Evolutionary conservation across 192 early-diverging fungal genomes (phyloP), one percentile per base, ranked within the genome.

Genomic region (Tieghemiomyces parasiticus): DNA sequence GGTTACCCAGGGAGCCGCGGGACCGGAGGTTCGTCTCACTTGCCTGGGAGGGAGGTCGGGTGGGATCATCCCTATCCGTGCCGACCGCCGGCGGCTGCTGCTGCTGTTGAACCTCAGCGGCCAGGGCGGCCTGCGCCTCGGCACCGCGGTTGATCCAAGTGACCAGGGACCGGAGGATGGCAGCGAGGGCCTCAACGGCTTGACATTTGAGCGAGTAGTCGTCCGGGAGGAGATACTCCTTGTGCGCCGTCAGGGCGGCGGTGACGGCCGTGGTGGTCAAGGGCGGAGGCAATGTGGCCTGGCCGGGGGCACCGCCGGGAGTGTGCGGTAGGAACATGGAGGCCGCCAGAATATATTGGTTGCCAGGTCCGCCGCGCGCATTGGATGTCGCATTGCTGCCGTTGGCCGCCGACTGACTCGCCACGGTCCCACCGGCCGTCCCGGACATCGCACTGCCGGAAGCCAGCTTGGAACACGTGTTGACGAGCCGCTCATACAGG

Each of bases 401-500:
- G 13, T 20, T 28, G 2, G 24, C 30, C 30, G 22, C 50, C 24
- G 26, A 24, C 2, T 24, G 14, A 19, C n/a, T n/a, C 3, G 32
- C n/a, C 33, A 34, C 24, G 22, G 34, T 20, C 33, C 30, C 33
- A 3, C 33, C n/a, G 35, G 19, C 33, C 2, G 20, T 30, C 28
- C 32, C 20, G 26, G 29, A 20, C 10, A 19, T 29, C 24, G 64
- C 48, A 47, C 71, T 63, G 0, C 68, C 66, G 3, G 79, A 80
- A n/a, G 76, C 81, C 42, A 84, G 63, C 61, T 78, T 79, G 28
- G 78, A 71, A 16, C 88, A 58, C 13, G 84, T 78, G 60, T 82
- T 85, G 28, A 91, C 83, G 42, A 93, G 74, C 6, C 91, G 76
- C 70, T 96, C 91, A 78, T 88, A 96, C 62, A 92, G 83, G 59